Base-by-base conservation (phyloP, 208 protist species). In the Trichomonas vaginalis region DNA sequence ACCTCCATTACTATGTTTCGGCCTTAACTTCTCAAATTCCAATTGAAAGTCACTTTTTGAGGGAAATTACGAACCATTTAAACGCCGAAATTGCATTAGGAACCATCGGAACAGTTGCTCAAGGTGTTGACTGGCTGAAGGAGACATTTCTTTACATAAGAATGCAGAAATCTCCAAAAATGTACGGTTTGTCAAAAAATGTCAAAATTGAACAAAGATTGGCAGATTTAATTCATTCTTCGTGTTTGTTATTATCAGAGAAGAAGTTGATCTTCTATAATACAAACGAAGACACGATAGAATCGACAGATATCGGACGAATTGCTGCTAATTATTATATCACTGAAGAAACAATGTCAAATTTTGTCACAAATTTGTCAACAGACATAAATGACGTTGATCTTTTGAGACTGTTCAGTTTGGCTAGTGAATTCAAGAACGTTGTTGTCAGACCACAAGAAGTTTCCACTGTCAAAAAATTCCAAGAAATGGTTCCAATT, bases 311-410 rank as follows among this genome's bases (percentile, higher is more conserved):
- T 35, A 98, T 99, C 27, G 99, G 99, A 35, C 98, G 98, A 61
- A 98, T 99, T 95, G 98, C 99, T n/a, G 98, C 97, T 46, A 98
- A 99, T 97, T 99, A 98, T 97, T 99, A 99, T 97, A 97, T 99
- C 70, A 98, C 98, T 0, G 96, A 98, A 39, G 96, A 97, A n/a
- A 99, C 98, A n/a, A 99, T 99, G 97, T 83, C 97, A 8, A 97
- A 97, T 4, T 99, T 99, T 97, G 98, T 99, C 88, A 96, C 98
- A 32, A 97, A 99, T 80, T 96, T 99, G 42, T 98, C 98, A 96
- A 98, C 98, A 51, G 97, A 97, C 10, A 98, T 99, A 97, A 98
- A 98, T 83, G 99, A 99, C 96, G 98, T 99, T 40, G 99, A 99
- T 95, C 96, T 99, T 0, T 98, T 99, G 95, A 95, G 97, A 39